Evolutionary conservation across 2,329 filamentous ascomycete species (phyloP).

Genomic region (Aspergillus candidus): DNA sequence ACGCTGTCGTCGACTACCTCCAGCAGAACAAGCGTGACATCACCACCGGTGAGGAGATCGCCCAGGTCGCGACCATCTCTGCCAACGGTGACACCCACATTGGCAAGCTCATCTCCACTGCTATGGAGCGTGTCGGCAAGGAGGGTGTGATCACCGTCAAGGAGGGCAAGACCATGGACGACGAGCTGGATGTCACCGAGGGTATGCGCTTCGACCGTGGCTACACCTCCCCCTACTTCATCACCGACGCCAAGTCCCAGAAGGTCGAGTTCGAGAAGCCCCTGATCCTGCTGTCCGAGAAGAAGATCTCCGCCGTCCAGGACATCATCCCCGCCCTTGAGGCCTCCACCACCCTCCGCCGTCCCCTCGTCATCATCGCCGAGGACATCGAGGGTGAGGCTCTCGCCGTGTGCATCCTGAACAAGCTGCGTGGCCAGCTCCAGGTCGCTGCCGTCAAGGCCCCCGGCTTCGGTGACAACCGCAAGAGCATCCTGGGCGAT

Average conservation of each 20-base stretch:
- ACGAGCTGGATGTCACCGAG: constrained; percentile 98
- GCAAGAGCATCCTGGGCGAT: constrained; percentile 98
- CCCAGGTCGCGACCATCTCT: constrained; percentile 95
- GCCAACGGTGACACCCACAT: constrained; percentile 96
- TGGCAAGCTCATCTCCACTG: constrained; percentile 90
- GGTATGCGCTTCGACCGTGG: constrained; percentile 99
- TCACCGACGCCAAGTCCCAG: constrained; percentile 96
- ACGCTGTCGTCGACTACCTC: constrained; percentile 88
- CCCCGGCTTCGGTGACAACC: constrained; percentile 98
- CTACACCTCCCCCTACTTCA: constrained; percentile 98
- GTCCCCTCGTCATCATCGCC: constrained; percentile 94
- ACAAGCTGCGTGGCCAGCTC: constrained; percentile 99
- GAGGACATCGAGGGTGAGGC: constrained; percentile 99
- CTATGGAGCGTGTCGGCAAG: constrained; percentile 99
- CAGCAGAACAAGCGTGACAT: constrained; percentile 96
- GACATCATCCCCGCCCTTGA: constrained; percentile 98
- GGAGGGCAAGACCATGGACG: constrained; percentile 97
- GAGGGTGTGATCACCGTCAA: constrained; percentile 99
- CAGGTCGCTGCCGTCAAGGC: constrained; percentile 99
- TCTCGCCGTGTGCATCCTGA: constrained; percentile 96
- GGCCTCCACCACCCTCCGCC: constrained; percentile 89
- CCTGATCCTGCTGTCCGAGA: constrained; percentile 95
- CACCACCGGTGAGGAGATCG: constrained; percentile 93
- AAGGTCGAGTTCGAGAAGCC: constrained; percentile 99
- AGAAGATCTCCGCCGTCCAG: constrained; percentile 99